These are phyloP conservation scores for Aspergillus awamori DNA, from an alignment of 2,329 filamentous ascomycete species.

Conservation along the genomic window DNA sequence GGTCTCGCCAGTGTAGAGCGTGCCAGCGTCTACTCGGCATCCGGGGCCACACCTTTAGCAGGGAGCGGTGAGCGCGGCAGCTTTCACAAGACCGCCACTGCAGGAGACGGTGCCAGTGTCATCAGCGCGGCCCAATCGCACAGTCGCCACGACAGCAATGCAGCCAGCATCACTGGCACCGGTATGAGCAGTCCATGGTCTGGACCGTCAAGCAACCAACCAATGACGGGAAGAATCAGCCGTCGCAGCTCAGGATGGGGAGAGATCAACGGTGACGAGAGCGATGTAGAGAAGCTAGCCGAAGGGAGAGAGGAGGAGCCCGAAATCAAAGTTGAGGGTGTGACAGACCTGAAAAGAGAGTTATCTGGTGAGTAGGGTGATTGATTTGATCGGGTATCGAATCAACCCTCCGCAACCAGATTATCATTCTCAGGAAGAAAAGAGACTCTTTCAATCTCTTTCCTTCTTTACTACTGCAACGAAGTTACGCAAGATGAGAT, in stretches of 20 bases:
- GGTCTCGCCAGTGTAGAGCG: conserved; percentile 62
- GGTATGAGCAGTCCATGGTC: conserved; percentile 59
- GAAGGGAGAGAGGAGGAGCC: conserved; percentile 14
- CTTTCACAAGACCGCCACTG: conserved; percentile 60
- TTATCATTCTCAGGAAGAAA: no score
- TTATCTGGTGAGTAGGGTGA: background rate
- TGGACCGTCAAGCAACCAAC: conserved; percentile 25
- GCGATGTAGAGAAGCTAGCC: conserved; percentile 33
- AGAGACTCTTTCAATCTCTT: no score
- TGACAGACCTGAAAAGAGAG: background rate
- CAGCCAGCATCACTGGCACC: conserved; percentile 67
- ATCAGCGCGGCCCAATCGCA: conserved; percentile 78
- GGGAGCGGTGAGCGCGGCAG: conserved; percentile 78
- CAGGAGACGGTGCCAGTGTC: conserved; percentile 73
- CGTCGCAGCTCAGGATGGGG: conserved; percentile 50
- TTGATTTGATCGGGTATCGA: background rate
- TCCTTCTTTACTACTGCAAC: conserved; percentile 2
- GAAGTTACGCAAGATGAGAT: conserved; percentile 15
- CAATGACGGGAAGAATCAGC: conserved; percentile 42
- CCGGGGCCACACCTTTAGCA: conserved; percentile 61
- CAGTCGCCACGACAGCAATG: conserved; percentile 78
- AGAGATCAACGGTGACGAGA: conserved; percentile 45
- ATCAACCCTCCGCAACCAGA: background rate
- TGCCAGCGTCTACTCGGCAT: conserved; percentile 73
- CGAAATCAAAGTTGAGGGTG: background rate